Conservation (phyloP, 352 stramenopile species). For the Phytophthora gonapodyides region DNA sequence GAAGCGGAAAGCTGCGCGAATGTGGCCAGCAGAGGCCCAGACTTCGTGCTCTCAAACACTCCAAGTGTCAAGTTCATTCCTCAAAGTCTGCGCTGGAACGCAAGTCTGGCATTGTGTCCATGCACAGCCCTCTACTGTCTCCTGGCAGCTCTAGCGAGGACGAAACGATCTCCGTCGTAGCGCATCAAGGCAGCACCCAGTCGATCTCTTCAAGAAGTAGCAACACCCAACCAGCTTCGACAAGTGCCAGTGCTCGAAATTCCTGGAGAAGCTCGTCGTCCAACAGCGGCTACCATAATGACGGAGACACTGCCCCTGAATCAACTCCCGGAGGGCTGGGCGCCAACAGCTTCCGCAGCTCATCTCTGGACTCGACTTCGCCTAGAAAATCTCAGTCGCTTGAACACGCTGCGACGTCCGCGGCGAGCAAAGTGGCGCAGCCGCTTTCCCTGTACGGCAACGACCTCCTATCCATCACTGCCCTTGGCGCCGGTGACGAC, state of each 20-base stretch:
- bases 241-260: not conserved
- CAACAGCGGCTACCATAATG: not conserved
- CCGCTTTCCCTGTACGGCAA: conserved; percentile 45
- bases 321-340: not conserved
- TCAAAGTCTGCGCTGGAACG: too few species aligned
- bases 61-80: too few species aligned
- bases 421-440: not conserved
- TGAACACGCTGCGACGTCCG: not conserved
- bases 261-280: conserved; percentile 5
- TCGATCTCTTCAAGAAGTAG: not conserved
- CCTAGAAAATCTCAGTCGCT: not conserved
- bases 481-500: conserved; percentile 28
- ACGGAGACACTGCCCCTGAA: not conserved
- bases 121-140: conserved; percentile 1
- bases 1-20: too few species aligned
- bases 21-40: too few species aligned
- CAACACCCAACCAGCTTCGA: not conserved
- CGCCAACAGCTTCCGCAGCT: conserved; percentile 11
- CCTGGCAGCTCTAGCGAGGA: conserved; percentile 4
- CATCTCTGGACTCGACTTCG: not conserved
- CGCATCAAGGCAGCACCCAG: conserved; percentile 1
- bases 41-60: too few species aligned
- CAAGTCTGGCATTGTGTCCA: not conserved
- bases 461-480: conserved; percentile 36
- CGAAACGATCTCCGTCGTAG: conserved; percentile 2